Evolutionary conservation across 345 rosid genomes (phyloP).

Genomic region (Boechera stricta): DNA sequence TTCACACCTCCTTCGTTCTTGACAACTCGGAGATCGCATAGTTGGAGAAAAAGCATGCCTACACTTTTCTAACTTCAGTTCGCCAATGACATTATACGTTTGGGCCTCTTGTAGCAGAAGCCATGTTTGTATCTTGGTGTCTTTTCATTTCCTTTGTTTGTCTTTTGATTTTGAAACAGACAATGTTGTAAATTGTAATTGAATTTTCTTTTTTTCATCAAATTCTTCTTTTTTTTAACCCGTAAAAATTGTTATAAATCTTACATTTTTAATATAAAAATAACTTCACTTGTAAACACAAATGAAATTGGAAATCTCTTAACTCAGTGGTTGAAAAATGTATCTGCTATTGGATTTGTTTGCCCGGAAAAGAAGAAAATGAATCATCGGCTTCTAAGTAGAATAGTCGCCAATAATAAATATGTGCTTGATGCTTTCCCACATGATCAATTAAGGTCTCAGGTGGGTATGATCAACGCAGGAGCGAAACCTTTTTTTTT

Average conservation of each 20-base stretch:
- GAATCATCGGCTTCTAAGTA: too few relatives aligned
- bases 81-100: slow-evolving; percentile 1
- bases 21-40: slow-evolving; percentile 55
- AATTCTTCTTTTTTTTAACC: neutral
- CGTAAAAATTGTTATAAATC: neutral
- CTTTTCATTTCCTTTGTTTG: neutral
- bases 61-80: slow-evolving; percentile 49
- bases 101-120: slow-evolving; percentile 30
- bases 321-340: too few relatives aligned
- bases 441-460: too few relatives aligned
- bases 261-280: too few relatives aligned
- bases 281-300: neutral
- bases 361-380: too few relatives aligned
- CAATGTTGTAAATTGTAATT: slow-evolving; percentile 27
- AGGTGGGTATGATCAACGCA: too few relatives aligned
- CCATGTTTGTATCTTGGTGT: slow-evolving; percentile 6
- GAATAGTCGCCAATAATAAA: too few relatives aligned
- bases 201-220: neutral
- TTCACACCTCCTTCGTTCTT: slow-evolving; percentile 63
- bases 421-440: too few relatives aligned
- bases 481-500: too few relatives aligned
- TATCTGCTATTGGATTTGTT: too few relatives aligned
- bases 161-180: slow-evolving; percentile 1
- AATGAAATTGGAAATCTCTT: too few relatives aligned
- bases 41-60: slow-evolving; percentile 62